Evolutionary conservation across 1,139 yeast genomes (phyloP), one percentile per base, ranked within the genome.

Genomic region (Protomyces gravidus): DNA sequence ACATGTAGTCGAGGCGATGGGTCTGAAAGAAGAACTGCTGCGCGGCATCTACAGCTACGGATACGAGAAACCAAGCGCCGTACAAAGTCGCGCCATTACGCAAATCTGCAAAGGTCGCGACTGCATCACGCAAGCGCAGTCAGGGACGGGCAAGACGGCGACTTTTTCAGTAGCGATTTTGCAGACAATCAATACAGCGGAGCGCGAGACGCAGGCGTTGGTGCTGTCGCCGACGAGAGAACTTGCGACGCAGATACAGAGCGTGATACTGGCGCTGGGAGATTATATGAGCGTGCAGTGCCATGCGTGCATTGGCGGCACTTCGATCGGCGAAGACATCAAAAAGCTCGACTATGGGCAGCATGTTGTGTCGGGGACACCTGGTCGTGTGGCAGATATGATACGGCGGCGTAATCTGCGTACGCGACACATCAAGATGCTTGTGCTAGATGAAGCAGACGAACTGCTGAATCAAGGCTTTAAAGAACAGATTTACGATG

Each of bases 91-190:
- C 78, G 98, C 98, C 67, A 92, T 92, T 71, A 80, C 87, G 73
- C 98, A 96, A 74, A 89, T 92, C 76, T 85, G 92, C 72, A 94
- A 88, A 76, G 96, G 96, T 68, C 84, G 92, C 57, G 98, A 92
- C 76, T 96, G 90, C 63, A 83, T 92, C 72, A 98, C 97, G 68
- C 98, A 92, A 79, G 97, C 97, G 69, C 98, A 92, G 82, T 90
- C 97, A 61, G 98, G 98, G 85, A 92, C 98, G 67, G 98, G 98
- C 85, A 92, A 92, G 81, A 92, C 98, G 66, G 98, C 97, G 72
- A 92, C 98, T 68, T 92, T 92, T 84, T 86, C 97, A 75, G 90
- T 92, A 71, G 86, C 96, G 70, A 92, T 95, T 70, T 82, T 92
- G 76, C 96, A 62, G 21, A 57, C 87, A 80, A 83, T 86, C 68